Conservation (phyloP, 176 grass and related monocot genomes). For the Zoysia pacifica region DNA sequence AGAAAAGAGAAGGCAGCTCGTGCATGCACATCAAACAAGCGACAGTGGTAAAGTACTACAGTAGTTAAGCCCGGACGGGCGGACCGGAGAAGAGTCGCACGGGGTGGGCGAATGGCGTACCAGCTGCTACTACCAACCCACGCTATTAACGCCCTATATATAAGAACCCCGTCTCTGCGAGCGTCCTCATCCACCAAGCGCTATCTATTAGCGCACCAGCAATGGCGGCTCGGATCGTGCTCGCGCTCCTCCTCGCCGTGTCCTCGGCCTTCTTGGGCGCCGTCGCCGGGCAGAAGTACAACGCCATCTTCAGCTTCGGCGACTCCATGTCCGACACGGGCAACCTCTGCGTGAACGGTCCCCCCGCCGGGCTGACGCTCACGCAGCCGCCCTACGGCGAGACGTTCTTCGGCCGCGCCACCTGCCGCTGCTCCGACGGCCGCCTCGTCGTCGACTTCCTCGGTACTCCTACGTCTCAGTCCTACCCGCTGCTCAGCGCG, state of each 20-base stretch:
- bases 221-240: conserved; percentile 43
- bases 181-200: background rate
- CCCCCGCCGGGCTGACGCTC: conserved; percentile 21
- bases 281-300: background rate
- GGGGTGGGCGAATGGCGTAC: conserved; percentile 47
- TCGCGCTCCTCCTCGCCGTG: conserved; percentile 12
- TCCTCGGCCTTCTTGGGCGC: conserved; percentile 7
- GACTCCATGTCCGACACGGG: conserved; percentile 53
- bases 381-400: conserved; percentile 49
- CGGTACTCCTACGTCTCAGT: background rate
- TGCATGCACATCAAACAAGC: conserved; percentile 43
- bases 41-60: background rate
- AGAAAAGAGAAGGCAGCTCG: background rate
- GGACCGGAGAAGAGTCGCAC: background rate
- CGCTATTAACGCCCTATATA: conserved; percentile 38
- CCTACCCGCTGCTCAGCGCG: too few species aligned
- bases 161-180: background rate
- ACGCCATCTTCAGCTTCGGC: conserved; percentile 54
- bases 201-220: background rate
- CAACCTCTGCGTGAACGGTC: conserved; percentile 39
- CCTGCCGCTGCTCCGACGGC: conserved; percentile 54
- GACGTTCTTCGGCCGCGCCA: conserved; percentile 51
- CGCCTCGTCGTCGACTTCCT: conserved; percentile 55
- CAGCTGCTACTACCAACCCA: conserved; percentile 41
- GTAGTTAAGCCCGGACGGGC: background rate